These are phyloP conservation scores for Geotrichum fermentans DNA, from an alignment of 1,139 yeast genomes.

Conservation along the genomic window DNA sequence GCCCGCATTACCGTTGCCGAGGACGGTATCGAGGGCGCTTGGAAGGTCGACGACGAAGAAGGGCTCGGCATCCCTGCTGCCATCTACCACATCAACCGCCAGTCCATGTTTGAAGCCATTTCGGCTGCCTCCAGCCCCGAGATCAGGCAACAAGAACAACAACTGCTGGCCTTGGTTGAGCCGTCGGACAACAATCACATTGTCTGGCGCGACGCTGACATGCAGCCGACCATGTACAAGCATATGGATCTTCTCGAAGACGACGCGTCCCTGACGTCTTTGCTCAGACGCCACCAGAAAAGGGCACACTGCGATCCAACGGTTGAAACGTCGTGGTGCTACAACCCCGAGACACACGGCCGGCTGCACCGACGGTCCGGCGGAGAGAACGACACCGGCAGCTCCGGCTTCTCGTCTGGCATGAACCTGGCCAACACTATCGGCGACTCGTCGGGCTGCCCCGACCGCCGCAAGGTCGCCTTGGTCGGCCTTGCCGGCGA, in stretches of 20 bases:
- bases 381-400: constrained; percentile 27
- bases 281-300: constrained; percentile 23
- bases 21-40: constrained; percentile 29
- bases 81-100: constrained; percentile 30
- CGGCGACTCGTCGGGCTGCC: constrained; percentile 38
- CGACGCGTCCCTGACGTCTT: background rate
- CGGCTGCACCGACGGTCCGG: constrained; percentile 15
- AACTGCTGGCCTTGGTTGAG: constrained; percentile 18
- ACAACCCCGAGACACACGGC: background rate
- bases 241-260: constrained; percentile 15
- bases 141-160: constrained; percentile 23
- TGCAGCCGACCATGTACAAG: constrained; percentile 21
- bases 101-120: constrained; percentile 20
- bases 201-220: constrained; percentile 36
- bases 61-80: constrained; percentile 34
- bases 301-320: background rate
- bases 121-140: constrained; percentile 10
- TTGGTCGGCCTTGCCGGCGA: constrained; percentile 41
- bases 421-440: constrained; percentile 31
- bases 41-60: constrained; percentile 34
- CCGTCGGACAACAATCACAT: constrained; percentile 22
- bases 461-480: constrained; percentile 34
- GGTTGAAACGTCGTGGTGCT: background rate
- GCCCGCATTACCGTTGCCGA: constrained; percentile 31
- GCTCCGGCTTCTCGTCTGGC: constrained; percentile 32